These are phyloP conservation scores for Amanita jacksonii DNA, from an alignment of 768 basidiomycete genomes.

Conservation along the genomic window DNA sequence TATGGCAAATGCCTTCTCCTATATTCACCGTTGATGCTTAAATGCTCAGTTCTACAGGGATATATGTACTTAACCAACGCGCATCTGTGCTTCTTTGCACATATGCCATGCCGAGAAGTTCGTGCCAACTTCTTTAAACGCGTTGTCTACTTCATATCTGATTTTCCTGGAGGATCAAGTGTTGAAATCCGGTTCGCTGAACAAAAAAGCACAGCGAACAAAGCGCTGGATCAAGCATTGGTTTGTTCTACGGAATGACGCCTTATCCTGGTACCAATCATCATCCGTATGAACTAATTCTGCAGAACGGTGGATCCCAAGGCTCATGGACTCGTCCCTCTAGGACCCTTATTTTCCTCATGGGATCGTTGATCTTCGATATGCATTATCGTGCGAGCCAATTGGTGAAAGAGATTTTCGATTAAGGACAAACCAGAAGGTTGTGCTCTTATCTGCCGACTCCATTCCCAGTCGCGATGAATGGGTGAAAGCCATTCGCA, in stretches of 20 bases:
- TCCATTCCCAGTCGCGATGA: conserved; percentile 80
- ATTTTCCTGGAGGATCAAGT: conserved; percentile 62
- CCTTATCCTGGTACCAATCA: conserved; percentile 93
- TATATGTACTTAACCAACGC: conserved; percentile 95
- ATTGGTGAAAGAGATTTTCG: conserved; percentile 71
- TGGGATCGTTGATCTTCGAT: conserved; percentile 91
- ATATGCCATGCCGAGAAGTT: conserved; percentile 87
- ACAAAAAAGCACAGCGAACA: conserved; percentile 80
- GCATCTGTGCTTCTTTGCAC: conserved; percentile 94
- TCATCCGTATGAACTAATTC: conserved; percentile 56
- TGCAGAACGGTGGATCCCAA: not conserved
- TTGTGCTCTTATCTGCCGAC: conserved; percentile 61
- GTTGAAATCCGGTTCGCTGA: conserved; percentile 84
- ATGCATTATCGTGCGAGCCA: conserved; percentile 84
- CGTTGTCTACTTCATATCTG: conserved; percentile 4
- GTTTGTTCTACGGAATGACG: conserved; percentile 95
- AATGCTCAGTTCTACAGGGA: conserved; percentile 73
- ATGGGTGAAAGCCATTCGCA: conserved; percentile 93
- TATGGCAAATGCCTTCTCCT: not conserved
- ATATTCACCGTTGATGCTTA: conserved; percentile 3
- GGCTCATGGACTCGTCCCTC: conserved; percentile 5
- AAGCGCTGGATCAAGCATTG: conserved; percentile 93
- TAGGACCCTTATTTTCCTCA: conserved; percentile 98
- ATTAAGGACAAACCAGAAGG: conserved; percentile 75
- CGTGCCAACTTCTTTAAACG: conserved; percentile 13